These are phyloP conservation scores for Aspergillus carbonarius DNA, from an alignment of 2,329 filamentous ascomycete genomes.

Conservation along the genomic window DNA sequence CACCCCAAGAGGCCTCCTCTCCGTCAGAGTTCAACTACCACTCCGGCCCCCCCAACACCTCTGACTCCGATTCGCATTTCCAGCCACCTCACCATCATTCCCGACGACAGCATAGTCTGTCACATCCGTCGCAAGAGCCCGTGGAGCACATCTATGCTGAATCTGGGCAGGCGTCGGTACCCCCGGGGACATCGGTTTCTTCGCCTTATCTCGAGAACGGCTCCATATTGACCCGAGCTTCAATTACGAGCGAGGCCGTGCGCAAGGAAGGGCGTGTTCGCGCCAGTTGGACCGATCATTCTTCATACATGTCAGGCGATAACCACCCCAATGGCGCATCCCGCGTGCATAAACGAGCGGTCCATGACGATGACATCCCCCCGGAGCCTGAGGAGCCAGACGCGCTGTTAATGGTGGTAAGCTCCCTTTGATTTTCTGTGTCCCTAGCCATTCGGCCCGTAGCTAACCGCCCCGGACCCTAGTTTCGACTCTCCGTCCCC, in stretches of 20 bases:
- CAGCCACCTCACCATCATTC: constrained; percentile 15
- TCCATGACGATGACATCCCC: constrained; percentile 28
- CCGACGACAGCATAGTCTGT: constrained; percentile 6
- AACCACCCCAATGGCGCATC: constrained; percentile 23
- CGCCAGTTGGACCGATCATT: constrained; percentile 35
- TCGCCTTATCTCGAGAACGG: constrained; percentile 24
- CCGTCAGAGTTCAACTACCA: constrained; percentile 22
- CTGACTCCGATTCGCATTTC: constrained; percentile 25
- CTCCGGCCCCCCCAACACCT: constrained; percentile 18
- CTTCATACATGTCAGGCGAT: constrained; percentile 36
- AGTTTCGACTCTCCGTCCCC: constrained; percentile 56
- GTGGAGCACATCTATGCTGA: constrained; percentile 22
- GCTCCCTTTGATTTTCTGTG: constrained; percentile 3
- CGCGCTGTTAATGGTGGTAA: constrained; percentile 47
- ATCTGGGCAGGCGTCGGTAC: constrained; percentile 14
- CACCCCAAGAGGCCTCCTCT: constrained; percentile 12
- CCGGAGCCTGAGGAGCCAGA: constrained; percentile 33
- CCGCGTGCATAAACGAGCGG: constrained; percentile 29
- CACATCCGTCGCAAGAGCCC: constrained; percentile 4
- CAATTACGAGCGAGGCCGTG: constrained; percentile 25
- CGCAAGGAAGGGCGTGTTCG: constrained; percentile 32
- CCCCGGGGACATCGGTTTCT: constrained; percentile 24
- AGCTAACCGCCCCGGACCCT: constrained; percentile 14
- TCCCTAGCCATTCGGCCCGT: background rate
- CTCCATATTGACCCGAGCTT: constrained; percentile 24